phyloP scores from a whole-genome alignment of 2,329 filamentous ascomycete genomes.

The Colletotrichum agaves region DNA sequence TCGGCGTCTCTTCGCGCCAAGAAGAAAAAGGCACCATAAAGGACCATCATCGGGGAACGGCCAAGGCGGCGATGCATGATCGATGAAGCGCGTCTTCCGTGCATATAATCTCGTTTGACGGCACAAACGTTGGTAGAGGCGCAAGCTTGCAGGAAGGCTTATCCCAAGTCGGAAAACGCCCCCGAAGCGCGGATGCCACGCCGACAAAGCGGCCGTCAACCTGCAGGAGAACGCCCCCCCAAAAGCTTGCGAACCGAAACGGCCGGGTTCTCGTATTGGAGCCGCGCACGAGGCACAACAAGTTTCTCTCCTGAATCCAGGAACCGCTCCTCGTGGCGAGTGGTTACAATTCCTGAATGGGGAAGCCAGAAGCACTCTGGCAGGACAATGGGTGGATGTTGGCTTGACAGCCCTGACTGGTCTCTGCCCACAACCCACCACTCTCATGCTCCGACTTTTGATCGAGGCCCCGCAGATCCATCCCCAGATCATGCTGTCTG shows the following conservation, averaged over 20 bases:
- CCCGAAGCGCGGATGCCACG: slow-evolving; percentile 9
- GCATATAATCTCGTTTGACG: neutral
- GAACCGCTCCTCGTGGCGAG: slow-evolving; percentile 7
- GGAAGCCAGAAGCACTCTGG: slow-evolving; percentile 25
- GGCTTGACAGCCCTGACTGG: slow-evolving; percentile 15
- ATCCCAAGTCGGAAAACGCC: neutral
- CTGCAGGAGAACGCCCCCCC: neutral
- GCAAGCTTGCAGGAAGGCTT: neutral
- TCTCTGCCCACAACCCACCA: slow-evolving; percentile 8
- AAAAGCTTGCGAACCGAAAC: slow-evolving; percentile 3
- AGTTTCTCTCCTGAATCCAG: neutral
- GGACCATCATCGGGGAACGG: slow-evolving; percentile 9
- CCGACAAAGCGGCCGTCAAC: neutral
- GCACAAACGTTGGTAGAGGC: neutral
- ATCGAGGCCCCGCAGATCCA: slow-evolving; percentile 9
- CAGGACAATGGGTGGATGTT: slow-evolving; percentile 16
- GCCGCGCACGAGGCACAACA: slow-evolving; percentile 1
- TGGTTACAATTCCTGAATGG: slow-evolving; percentile 13
- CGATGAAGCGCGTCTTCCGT: neutral
- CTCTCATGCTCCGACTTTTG: slow-evolving; percentile 14
- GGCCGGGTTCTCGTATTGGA: slow-evolving; percentile 1
- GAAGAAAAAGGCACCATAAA: neutral
- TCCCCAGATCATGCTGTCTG: slow-evolving; percentile 26
- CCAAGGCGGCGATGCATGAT: neutral
- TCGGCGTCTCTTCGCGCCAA: neutral